phyloP scores from a whole-genome alignment of 257 asterid genomes.

The Solanum habrochaites region DNA sequence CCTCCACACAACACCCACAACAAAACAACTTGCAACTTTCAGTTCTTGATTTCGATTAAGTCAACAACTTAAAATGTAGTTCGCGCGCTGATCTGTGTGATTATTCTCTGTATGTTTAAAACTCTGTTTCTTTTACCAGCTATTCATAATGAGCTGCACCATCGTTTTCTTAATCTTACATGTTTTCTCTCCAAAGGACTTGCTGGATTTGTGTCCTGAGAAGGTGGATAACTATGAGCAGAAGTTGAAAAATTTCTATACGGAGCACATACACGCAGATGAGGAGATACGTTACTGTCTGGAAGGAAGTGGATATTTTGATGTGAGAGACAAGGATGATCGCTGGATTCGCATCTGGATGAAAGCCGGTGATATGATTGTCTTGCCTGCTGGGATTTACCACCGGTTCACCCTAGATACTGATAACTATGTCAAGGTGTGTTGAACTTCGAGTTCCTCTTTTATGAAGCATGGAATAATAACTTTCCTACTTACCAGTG shows the following conservation, averaged over 20 bases:
- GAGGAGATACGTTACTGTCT: conserved; percentile 85
- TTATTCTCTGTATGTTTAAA: background rate
- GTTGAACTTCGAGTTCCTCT: background rate
- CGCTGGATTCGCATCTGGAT: conserved; percentile 76
- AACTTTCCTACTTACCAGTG: no score
- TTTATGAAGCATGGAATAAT: background rate
- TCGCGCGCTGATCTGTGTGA: background rate
- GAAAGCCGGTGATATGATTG: conserved; percentile 67
- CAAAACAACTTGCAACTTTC: background rate
- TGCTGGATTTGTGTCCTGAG: conserved; percentile 76
- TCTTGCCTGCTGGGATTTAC: conserved; percentile 84
- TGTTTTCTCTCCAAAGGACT: conserved; percentile 34
- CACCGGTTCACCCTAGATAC: conserved; percentile 80
- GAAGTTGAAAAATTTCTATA: conserved; percentile 68
- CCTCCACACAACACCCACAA: background rate
- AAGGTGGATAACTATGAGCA: conserved; percentile 67
- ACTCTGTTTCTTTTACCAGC: background rate
- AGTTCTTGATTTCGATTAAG: background rate
- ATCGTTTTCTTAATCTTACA: background rate
- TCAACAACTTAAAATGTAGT: background rate
- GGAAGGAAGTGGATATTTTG: conserved; percentile 73
- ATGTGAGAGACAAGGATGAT: conserved; percentile 58
- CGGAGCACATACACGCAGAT: conserved; percentile 72
- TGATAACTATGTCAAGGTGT: conserved; percentile 59
- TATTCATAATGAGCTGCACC: background rate